Base-by-base conservation (phyloP, 768 basidiomycete genomes). In the Mycena chlorophos region DNA sequence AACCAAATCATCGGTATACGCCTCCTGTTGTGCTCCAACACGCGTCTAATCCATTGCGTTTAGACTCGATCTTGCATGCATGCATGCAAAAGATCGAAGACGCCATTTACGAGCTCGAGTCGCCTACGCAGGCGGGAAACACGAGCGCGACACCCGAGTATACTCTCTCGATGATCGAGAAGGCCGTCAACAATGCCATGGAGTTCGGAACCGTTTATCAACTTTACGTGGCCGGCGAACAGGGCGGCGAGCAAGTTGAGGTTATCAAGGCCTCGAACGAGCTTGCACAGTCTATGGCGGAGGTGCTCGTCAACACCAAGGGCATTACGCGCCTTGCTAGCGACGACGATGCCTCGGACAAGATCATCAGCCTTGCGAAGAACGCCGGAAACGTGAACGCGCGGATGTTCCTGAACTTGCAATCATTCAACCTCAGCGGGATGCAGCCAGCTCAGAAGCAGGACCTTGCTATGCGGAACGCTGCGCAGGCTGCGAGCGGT, bases 201-300 rank as follows among this genome's bases (percentile, higher is more conserved):
- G 96, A 99, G 66, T 98, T 99, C 66, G 97, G 96, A 10, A 91
- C 89, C 17, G 80, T 94, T 54, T 98, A 93, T 77, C 93, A 94
- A 68, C 83, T 97, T 10, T 92, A 91, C 72, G 82, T 98, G 20
- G 82, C 86, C 57, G 88, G 88, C 22, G 93, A 96, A 61, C 76
- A 77, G 40, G 96, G 96, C 28, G 97, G 95, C 8, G 92, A 97
- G 51, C 86, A 98, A 67, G 97, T 99, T 58, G 93, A 97, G 49
- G 97, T 98, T 53, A 98, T 99, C 78, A 97, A 97, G 73, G 86
- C 89, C 47, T 93, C 96, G 57, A 98, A 98, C 73, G 94, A 96
- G 66, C 86, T 98, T 54, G 95, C 96, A 0, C 97, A 99, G 71
- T 86, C 90, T 5, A 76, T 98, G 43, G 80, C 91, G 3, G 97